Conservation (phyloP, 2,329 filamentous ascomycete genomes). For the Neofusicoccum kwambonambiense region DNA sequence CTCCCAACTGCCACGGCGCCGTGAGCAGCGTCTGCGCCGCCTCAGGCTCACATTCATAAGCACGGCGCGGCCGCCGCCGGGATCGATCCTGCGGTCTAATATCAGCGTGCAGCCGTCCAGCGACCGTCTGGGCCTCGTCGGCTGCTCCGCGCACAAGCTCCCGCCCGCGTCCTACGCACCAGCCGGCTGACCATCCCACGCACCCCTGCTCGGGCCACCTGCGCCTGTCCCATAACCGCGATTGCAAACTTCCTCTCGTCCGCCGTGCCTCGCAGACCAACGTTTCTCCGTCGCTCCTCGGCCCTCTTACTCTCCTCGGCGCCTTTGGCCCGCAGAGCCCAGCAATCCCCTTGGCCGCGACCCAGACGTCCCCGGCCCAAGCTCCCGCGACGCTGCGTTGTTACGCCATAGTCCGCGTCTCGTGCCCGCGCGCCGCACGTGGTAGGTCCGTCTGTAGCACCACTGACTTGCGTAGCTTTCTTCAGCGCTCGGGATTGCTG, state of each 20-base stretch:
- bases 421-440: neutral
- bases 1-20: neutral
- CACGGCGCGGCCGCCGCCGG: neutral
- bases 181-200: constrained; percentile 8
- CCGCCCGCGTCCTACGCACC: neutral
- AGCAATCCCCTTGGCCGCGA: neutral
- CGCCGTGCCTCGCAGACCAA: constrained; percentile 1
- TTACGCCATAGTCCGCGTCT: neutral
- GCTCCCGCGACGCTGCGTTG: neutral
- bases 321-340: constrained; percentile 1
- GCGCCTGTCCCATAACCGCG: neutral
- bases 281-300: neutral
- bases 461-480: constrained; percentile 7
- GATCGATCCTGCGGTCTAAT: neutral
- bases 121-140: neutral
- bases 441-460: neutral
- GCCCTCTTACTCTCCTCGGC: constrained; percentile 12
- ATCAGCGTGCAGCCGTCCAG: neutral
- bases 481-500: neutral
- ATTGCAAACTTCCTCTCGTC: constrained; percentile 19
- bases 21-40: neutral
- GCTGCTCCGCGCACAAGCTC: neutral
- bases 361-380: neutral
- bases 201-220: neutral
- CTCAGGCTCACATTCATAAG: neutral